phyloP scores from a whole-genome alignment of 495 filamentous ascomycete species.

The Thermochaetoides thermophila region DNA sequence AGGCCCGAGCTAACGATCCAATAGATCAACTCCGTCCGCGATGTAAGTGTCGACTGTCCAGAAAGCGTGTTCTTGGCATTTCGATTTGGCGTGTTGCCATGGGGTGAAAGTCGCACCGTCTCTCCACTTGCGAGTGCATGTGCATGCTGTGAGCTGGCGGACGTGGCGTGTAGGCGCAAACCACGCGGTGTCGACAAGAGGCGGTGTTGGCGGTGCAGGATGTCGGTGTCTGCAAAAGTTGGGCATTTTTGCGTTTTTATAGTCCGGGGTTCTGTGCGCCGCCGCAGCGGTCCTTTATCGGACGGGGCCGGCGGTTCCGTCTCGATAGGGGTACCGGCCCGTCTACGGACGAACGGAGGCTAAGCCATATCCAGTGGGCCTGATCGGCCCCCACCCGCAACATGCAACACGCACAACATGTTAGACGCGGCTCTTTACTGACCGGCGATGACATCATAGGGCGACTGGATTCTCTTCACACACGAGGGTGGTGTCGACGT shows the following conservation, averaged over 20 bases:
- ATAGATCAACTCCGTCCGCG: constrained; percentile 25
- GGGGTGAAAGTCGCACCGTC: too few species aligned
- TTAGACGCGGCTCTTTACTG: constrained; percentile 16
- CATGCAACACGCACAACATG: constrained; percentile 3
- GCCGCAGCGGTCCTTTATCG: constrained; percentile 1
- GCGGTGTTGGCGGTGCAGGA: too few species aligned
- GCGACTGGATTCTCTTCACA: constrained; percentile 98
- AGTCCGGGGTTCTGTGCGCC: constrained; percentile 4
- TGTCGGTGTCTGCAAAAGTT: too few species aligned
- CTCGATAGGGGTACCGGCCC: constrained; percentile 11
- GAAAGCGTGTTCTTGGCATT: constrained; percentile 9
- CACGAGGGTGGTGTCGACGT: constrained; percentile 99
- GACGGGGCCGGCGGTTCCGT: constrained; percentile 7
- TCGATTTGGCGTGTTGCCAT: not conserved
- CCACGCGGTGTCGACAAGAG: too few species aligned
- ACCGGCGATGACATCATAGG: constrained; percentile 37
- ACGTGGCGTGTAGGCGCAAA: too few species aligned
- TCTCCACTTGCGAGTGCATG: constrained; percentile 12
- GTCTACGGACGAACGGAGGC: constrained; percentile 42
- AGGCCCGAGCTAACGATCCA: constrained; percentile 15
- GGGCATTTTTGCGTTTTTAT: constrained; percentile 9
- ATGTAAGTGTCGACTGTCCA: constrained; percentile 18
- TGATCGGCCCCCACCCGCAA: constrained; percentile 2
- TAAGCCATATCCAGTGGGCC: too few species aligned
- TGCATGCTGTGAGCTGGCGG: not conserved